These are phyloP conservation scores for Capsella rubella DNA, from an alignment of 441 rosid genomes.

Conservation along the genomic window DNA sequence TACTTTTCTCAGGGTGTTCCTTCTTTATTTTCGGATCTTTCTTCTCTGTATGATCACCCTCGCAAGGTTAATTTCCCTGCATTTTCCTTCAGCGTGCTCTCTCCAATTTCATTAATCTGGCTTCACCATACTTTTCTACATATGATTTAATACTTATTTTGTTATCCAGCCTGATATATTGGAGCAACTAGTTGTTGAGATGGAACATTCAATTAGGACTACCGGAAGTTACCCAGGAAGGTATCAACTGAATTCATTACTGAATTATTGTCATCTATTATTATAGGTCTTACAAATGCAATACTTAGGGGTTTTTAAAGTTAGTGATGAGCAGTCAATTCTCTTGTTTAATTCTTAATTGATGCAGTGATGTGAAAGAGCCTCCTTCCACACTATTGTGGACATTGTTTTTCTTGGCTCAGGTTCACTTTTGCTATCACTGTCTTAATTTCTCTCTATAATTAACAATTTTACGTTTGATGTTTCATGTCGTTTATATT, in stretches of 20 bases:
- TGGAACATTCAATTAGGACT: slow-evolving; percentile 80
- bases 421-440: slow-evolving; percentile 57
- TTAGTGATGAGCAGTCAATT: slow-evolving; percentile 12
- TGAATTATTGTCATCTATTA: slow-evolving; percentile 6
- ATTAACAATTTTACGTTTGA: slow-evolving; percentile 5
- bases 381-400: slow-evolving; percentile 96
- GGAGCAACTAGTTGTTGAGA: slow-evolving; percentile 84
- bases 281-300: slow-evolving; percentile 4
- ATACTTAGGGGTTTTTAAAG: slow-evolving; percentile 5
- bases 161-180: slow-evolving; percentile 81
- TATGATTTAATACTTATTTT: slow-evolving; percentile 22
- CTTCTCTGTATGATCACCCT: slow-evolving; percentile 87
- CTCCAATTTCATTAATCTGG: slow-evolving; percentile 22
- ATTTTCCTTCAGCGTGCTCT: slow-evolving; percentile 29
- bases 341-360: slow-evolving; percentile 38
- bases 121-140: slow-evolving; percentile 21
- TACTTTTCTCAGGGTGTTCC: slow-evolving; percentile 85
- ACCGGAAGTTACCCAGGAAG: slow-evolving; percentile 81
- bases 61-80: slow-evolving; percentile 69
- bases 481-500: slow-evolving; percentile 11
- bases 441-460: slow-evolving; percentile 21
- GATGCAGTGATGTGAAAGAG: slow-evolving; percentile 84
- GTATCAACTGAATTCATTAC: slow-evolving; percentile 50
- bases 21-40: slow-evolving; percentile 95
- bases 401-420: slow-evolving; percentile 95